A percentile compares a stretch with the other conserved stretches of the same genome.
These are phyloP conservation scores for Fraxinus americana DNA, from an alignment of 257 asterid species.

Conservation along the genomic window DNA sequence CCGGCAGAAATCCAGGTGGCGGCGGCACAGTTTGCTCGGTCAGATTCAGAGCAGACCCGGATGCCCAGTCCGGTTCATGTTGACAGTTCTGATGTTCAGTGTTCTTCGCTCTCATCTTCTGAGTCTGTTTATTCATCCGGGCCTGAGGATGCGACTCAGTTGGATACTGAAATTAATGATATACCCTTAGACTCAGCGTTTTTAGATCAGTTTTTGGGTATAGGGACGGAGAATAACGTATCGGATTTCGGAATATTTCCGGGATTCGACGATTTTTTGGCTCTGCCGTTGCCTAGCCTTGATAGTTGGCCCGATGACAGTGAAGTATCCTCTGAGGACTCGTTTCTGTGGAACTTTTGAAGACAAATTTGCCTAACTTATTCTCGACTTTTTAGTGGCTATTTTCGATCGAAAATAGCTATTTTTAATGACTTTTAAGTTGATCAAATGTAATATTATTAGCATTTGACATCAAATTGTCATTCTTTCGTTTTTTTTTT, in stretches of 20 bases:
- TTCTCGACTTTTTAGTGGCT: too few relatives aligned
- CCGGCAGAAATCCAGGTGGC: slow-evolving; percentile 28
- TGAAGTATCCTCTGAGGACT: slow-evolving; percentile 13
- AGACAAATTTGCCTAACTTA: neutral
- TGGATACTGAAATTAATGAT: slow-evolving; percentile 33
- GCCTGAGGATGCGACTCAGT: slow-evolving; percentile 23
- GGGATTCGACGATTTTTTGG: slow-evolving; percentile 41
- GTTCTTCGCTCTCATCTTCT: slow-evolving; percentile 11
- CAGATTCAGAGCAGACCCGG: neutral
- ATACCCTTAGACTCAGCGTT: slow-evolving; percentile 34
- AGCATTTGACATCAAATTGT: neutral
- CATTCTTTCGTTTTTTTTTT: neutral
- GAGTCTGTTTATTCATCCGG: slow-evolving; percentile 40
- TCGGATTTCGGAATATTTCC: slow-evolving; percentile 39
- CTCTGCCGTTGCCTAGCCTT: neutral
- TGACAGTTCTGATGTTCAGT: slow-evolving; percentile 2
- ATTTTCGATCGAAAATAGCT: too few relatives aligned
- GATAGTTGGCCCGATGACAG: neutral
- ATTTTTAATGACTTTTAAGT: neutral
- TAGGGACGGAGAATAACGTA: slow-evolving; percentile 20
- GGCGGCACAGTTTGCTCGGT: slow-evolving; percentile 19
- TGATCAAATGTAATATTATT: neutral
- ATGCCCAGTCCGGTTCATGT: neutral
- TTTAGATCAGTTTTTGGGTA: slow-evolving; percentile 24
- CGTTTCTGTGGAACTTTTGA: slow-evolving; percentile 26